These are phyloP conservation scores for Exophiala aquamarina DNA, from an alignment of 2,329 filamentous ascomycete genomes.

Conservation along the genomic window DNA sequence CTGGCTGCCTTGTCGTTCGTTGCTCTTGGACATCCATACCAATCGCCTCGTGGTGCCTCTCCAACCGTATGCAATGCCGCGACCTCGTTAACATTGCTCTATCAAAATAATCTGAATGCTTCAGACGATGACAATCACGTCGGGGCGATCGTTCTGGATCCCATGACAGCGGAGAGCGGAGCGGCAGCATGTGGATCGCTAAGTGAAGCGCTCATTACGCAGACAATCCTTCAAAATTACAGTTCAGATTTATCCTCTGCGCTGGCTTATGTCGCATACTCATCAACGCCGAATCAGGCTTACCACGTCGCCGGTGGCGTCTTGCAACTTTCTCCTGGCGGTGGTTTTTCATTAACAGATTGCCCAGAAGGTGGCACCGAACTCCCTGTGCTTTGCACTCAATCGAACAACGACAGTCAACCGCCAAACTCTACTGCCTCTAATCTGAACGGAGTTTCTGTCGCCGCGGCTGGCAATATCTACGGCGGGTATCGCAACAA, in stretches of 20 bases:
- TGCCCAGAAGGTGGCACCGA: slow-evolving; percentile 30
- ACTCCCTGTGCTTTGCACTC: slow-evolving; percentile 53
- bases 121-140: slow-evolving; percentile 55
- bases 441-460: slow-evolving; percentile 39
- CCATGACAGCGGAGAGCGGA: slow-evolving; percentile 39
- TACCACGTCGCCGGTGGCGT: slow-evolving; percentile 47
- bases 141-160: slow-evolving; percentile 51
- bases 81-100: slow-evolving; percentile 51
- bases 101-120: slow-evolving; percentile 56
- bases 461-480: slow-evolving; percentile 45
- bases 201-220: slow-evolving; percentile 49
- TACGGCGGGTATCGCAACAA: slow-evolving; percentile 54
- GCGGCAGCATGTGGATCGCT: slow-evolving; percentile 46
- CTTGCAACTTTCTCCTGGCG: slow-evolving; percentile 34
- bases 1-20: slow-evolving; percentile 5
- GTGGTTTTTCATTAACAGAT: slow-evolving; percentile 36
- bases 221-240: slow-evolving; percentile 42
- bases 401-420: slow-evolving; percentile 41
- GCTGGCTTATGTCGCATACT: slow-evolving; percentile 48
- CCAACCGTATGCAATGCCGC: slow-evolving; percentile 33
- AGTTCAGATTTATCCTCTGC: slow-evolving; percentile 46
- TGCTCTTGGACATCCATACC: slow-evolving; percentile 6
- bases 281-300: slow-evolving; percentile 35
- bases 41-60: slow-evolving; percentile 2
- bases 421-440: slow-evolving; percentile 35